Evolutionary conservation across 108 stramenopile species (phyloP).

Genomic region (Skeletonema marinoi): DNA sequence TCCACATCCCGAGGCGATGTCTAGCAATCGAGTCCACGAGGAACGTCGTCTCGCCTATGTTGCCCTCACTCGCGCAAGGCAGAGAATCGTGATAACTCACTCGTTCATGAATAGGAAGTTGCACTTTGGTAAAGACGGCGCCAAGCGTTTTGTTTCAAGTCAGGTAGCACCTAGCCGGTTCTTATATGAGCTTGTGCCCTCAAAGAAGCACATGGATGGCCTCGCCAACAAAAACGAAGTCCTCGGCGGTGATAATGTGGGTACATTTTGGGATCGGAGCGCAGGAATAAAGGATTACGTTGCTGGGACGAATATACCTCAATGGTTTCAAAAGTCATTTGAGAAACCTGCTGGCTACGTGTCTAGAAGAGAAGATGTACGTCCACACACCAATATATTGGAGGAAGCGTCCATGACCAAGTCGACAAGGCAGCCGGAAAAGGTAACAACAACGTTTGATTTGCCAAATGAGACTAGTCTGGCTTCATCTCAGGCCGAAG

Average conservation of each 20-base stretch:
- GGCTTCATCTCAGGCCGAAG: not conserved
- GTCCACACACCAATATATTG: not conserved
- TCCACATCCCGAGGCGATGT: slow-evolving; percentile 52
- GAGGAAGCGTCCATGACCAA: not conserved
- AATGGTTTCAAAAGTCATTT: slow-evolving; percentile 44
- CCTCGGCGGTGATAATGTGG: slow-evolving; percentile 6
- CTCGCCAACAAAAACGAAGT: slow-evolving; percentile 13
- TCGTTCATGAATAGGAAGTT: slow-evolving; percentile 40
- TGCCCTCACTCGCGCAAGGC: slow-evolving; percentile 60
- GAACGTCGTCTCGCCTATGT: slow-evolving; percentile 71
- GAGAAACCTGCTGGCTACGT: slow-evolving; percentile 26
- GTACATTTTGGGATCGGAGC: slow-evolving; percentile 48
- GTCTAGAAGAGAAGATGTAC: slow-evolving; percentile 12
- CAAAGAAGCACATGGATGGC: slow-evolving; percentile 35
- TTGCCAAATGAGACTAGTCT: not conserved
- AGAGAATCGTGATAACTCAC: slow-evolving; percentile 60
- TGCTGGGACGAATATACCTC: slow-evolving; percentile 49
- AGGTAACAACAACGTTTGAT: not conserved
- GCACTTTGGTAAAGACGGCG: slow-evolving; percentile 34
- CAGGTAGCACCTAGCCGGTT: slow-evolving; percentile 61
- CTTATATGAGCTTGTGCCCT: slow-evolving; percentile 54
- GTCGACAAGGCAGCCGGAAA: not conserved
- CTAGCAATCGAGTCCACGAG: slow-evolving; percentile 54
- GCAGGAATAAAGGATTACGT: slow-evolving; percentile 49
- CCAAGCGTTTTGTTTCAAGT: slow-evolving; percentile 35